A percentile compares a stretch with the other conserved stretches of the same genome.
These are phyloP conservation scores for Lyophyllum semitale DNA, from an alignment of 768 basidiomycete species.

Conservation along the genomic window DNA sequence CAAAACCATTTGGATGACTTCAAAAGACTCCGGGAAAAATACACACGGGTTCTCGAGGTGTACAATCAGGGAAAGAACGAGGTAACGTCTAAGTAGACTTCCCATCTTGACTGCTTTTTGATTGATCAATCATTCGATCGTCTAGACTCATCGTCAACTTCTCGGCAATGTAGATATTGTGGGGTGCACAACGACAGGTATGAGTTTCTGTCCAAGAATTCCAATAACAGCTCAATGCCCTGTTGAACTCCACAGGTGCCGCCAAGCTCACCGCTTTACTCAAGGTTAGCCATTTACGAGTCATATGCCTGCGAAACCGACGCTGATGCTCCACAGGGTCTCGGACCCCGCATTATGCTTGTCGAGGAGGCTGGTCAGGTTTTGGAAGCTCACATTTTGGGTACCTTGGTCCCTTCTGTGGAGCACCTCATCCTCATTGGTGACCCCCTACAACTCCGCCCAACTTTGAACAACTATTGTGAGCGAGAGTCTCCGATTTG, in stretches of 20 bases:
- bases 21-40: conserved; percentile 30
- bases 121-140: not conserved
- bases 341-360: conserved; percentile 62
- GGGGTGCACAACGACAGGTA: conserved; percentile 79
- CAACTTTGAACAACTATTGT: conserved; percentile 66
- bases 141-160: conserved; percentile 56
- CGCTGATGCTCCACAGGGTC: conserved; percentile 38
- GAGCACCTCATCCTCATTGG: conserved; percentile 82
- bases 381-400: conserved; percentile 74
- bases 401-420: conserved; percentile 61
- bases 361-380: conserved; percentile 87
- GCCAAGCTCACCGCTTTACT: conserved; percentile 64
- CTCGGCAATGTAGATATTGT: conserved; percentile 60
- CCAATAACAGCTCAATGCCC: not conserved
- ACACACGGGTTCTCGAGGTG: conserved; percentile 33
- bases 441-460: conserved; percentile 76
- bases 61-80: conserved; percentile 55
- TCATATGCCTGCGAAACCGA: not conserved
- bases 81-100: conserved; percentile 32
- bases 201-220: not conserved
- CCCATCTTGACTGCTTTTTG: not conserved
- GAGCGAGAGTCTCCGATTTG: conserved; percentile 14
- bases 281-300: conserved; percentile 37
- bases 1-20: conserved; percentile 40
- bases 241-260: conserved; percentile 46